Conservation (phyloP, 345 rosid genomes). For the Populus nigra region DNA sequence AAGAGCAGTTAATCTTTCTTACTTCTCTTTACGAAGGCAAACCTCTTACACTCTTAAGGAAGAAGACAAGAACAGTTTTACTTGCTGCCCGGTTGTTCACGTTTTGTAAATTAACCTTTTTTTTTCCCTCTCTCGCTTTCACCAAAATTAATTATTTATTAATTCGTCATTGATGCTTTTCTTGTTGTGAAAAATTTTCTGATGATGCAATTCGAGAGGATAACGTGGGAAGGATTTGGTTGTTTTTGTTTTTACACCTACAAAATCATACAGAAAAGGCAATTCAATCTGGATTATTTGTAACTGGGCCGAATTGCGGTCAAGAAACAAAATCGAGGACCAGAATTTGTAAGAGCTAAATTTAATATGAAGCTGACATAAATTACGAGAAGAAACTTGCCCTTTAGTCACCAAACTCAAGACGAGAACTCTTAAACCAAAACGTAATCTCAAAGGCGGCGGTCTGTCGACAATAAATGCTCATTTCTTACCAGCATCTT, state of each 20-base stretch:
- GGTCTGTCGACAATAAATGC: neutral
- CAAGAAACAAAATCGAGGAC: neutral
- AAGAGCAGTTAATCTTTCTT: too few relatives aligned
- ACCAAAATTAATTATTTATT: too few relatives aligned
- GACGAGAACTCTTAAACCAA: neutral
- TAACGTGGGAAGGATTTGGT: too few relatives aligned
- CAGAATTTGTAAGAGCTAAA: neutral
- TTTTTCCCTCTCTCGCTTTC: too few relatives aligned
- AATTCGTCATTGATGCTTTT: too few relatives aligned
- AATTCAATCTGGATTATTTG: neutral
- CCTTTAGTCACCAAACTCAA: neutral
- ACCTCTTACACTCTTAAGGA: too few relatives aligned
- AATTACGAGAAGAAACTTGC: neutral
- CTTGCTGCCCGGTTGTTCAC: too few relatives aligned
- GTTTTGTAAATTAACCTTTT: too few relatives aligned
- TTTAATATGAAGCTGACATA: neutral
- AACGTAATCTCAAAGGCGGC: neutral
- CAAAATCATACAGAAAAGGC: neutral
- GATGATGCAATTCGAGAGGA: too few relatives aligned
- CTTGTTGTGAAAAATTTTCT: too few relatives aligned
- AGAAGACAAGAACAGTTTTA: too few relatives aligned
- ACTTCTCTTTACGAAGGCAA: too few relatives aligned
- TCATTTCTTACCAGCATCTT: neutral
- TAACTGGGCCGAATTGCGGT: neutral
- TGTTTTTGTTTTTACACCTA: neutral